Evolutionary conservation across 139 green algal genomes (phyloP).

Genomic region (Chlamydomonas sphaeroides): DNA sequence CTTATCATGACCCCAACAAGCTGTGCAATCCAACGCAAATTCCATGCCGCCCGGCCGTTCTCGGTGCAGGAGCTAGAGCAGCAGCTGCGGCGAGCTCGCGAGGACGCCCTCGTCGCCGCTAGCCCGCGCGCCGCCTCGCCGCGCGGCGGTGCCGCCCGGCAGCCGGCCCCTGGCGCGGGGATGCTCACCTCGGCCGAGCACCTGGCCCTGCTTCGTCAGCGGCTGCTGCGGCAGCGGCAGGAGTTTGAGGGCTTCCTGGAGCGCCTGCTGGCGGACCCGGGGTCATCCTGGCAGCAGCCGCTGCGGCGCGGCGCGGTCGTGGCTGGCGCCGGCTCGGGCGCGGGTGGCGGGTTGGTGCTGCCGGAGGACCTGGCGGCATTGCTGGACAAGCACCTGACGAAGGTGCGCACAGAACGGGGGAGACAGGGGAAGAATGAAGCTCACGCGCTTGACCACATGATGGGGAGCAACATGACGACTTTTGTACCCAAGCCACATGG

Average conservation of each 20-base stretch:
- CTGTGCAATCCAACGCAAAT: too few species aligned
- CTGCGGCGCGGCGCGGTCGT: too few species aligned
- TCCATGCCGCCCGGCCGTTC: too few species aligned
- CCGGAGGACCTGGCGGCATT: background rate
- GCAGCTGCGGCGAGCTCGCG: background rate
- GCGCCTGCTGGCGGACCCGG: background rate
- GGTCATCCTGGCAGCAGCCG: too few species aligned
- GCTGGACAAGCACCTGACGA: conserved; percentile 12
- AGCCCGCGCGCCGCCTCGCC: background rate
- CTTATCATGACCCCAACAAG: too few species aligned
- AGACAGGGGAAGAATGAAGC: too few species aligned
- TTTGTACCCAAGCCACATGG: too few species aligned
- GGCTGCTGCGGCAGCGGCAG: conserved; percentile 28
- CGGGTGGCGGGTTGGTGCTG: background rate
- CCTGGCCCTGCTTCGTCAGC: conserved; percentile 23
- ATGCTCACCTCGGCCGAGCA: conserved; percentile 20
- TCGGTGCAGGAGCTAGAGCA: conserved; percentile 23
- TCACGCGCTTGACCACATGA: too few species aligned
- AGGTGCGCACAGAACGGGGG: background rate
- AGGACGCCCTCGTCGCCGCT: background rate
- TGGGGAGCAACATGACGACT: too few species aligned
- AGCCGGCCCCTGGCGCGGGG: background rate
- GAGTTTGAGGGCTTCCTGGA: conserved; percentile 37
- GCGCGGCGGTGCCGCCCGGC: background rate
- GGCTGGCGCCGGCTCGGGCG: too few species aligned